A percentile compares a stretch with the other conserved stretches of the same genome.
Evolutionary conservation across 768 basidiomycete genomes (phyloP).

Genomic region (Mycena leptocephala): DNA sequence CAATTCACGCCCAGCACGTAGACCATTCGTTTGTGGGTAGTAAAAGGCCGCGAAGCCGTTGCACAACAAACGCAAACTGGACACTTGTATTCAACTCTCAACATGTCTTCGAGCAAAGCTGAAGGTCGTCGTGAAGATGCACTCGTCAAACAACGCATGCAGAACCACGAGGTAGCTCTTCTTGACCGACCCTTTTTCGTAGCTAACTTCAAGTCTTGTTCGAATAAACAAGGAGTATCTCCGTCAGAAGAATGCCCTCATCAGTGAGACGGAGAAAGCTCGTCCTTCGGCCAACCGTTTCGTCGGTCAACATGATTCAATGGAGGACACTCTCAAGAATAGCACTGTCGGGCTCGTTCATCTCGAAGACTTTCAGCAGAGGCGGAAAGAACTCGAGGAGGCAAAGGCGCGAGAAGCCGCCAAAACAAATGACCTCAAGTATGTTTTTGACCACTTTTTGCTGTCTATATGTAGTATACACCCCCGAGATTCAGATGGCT

Average conservation of each 20-base stretch:
- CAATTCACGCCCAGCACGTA: conserved; percentile 91
- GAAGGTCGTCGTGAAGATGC: conserved; percentile 93
- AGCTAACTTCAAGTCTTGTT: not conserved
- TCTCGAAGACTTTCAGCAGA: conserved; percentile 94
- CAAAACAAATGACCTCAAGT: conserved; percentile 88
- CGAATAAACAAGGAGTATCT: conserved; percentile 68
- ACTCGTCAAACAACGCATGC: conserved; percentile 86
- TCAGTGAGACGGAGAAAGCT: conserved; percentile 93
- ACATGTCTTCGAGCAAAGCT: conserved; percentile 83
- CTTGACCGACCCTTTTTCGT: not conserved
- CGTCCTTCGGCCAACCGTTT: conserved; percentile 92
- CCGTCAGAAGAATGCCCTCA: conserved; percentile 85
- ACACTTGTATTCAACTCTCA: too few relatives aligned
- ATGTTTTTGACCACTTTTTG: conserved; percentile 59
- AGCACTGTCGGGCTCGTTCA: conserved; percentile 93
- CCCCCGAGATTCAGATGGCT: conserved; percentile 65
- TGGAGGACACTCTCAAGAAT: conserved; percentile 94
- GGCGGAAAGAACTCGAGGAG: conserved; percentile 91
- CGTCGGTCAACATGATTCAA: conserved; percentile 93
- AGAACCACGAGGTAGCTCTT: conserved; percentile 70
- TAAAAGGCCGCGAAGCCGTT: not conserved
- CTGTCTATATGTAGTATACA: conserved; percentile 27
- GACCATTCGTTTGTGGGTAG: conserved; percentile 66
- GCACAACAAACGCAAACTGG: conserved; percentile 19
- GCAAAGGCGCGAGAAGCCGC: conserved; percentile 93